Percentiles rank a stretch among this genome's conserved stretches.
Evolutionary conservation across 2,329 filamentous ascomycete species (phyloP).

Genomic region (Monosporascus sp.): DNA sequence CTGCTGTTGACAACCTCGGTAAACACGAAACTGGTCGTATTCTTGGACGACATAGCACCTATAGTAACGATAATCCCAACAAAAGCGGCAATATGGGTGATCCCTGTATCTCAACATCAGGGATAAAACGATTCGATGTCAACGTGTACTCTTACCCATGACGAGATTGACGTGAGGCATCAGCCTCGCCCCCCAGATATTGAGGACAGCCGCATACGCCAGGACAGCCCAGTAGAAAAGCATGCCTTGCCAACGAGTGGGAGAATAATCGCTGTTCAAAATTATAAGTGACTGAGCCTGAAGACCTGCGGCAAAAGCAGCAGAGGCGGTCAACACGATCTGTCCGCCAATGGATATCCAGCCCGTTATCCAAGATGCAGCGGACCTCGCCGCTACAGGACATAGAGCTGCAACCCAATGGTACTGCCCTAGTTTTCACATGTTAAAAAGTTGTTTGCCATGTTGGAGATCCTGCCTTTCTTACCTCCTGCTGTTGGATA

Average conservation of each 20-base stretch:
- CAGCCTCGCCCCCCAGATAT: conserved; percentile 35
- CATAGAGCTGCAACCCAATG: too few species aligned
- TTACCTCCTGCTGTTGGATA: too few species aligned
- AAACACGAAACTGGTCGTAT: conserved; percentile 26
- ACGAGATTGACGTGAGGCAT: conserved; percentile 33
- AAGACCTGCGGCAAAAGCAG: conserved; percentile 40
- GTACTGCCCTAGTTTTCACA: too few species aligned
- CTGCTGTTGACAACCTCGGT: conserved; percentile 26
- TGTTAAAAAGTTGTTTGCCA: too few species aligned
- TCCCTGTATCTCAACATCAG: too few species aligned
- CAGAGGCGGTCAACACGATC: conserved; percentile 40
- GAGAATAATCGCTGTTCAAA: conserved; percentile 37
- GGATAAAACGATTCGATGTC: too few species aligned
- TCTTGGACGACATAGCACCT: conserved; percentile 27
- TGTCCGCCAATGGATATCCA: conserved; percentile 44
- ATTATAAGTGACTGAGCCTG: conserved; percentile 39
- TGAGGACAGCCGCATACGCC: conserved; percentile 31
- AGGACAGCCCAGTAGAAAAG: conserved; percentile 42
- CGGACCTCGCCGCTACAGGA: too few species aligned
- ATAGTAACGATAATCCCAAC: conserved; percentile 23
- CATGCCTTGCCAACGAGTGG: conserved; percentile 40
- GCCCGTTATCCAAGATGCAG: conserved; percentile 20
- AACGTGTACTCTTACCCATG: conserved; percentile 19
- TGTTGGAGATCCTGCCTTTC: too few species aligned
- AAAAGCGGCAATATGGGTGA: too few species aligned